These are phyloP conservation scores for Naganishia kalamii DNA, from an alignment of 768 basidiomycete genomes.

Conservation along the genomic window DNA sequence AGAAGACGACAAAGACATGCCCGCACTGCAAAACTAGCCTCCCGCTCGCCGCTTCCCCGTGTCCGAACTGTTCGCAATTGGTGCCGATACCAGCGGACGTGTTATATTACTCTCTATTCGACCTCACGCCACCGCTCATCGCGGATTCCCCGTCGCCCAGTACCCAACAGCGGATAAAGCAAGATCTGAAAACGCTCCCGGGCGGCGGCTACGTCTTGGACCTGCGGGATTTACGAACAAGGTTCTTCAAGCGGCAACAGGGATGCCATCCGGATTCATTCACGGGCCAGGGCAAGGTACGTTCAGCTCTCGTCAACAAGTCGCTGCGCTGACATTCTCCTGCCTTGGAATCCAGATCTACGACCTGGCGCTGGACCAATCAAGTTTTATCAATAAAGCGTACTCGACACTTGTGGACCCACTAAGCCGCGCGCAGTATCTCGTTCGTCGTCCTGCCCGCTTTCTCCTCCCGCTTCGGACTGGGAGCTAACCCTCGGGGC, in stretches of 20 bases:
- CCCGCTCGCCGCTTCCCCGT: slow-evolving; percentile 65
- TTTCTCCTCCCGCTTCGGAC: no score
- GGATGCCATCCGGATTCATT: slow-evolving; percentile 82
- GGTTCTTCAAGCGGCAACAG: slow-evolving; percentile 67
- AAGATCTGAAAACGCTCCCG: slow-evolving; percentile 28
- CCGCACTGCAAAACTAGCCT: slow-evolving; percentile 60
- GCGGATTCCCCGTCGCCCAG: slow-evolving; percentile 49
- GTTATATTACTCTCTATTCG: slow-evolving; percentile 65
- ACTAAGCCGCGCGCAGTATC: slow-evolving; percentile 69
- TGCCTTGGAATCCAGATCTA: slow-evolving; percentile 53
- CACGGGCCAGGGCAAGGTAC: slow-evolving; percentile 61
- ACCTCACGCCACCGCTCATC: slow-evolving; percentile 50
- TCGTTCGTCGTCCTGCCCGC: slow-evolving; percentile 45
- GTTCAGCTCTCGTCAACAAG: slow-evolving; percentile 24
- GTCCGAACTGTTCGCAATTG: slow-evolving; percentile 63
- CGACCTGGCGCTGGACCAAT: slow-evolving; percentile 60
- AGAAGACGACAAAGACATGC: slow-evolving; percentile 48
- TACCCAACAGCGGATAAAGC: slow-evolving; percentile 44
- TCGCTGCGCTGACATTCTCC: background rate
- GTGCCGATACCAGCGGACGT: slow-evolving; percentile 55
- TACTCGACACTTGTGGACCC: slow-evolving; percentile 68
- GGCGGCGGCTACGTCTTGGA: slow-evolving; percentile 58
- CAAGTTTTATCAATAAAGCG: slow-evolving; percentile 76
- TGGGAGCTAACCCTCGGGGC: no score
- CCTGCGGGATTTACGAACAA: slow-evolving; percentile 55